Percentiles rank a stretch among this genome's conserved stretches.
These are phyloP conservation scores for Crithidia fasciculata DNA, from an alignment of 208 protist genomes.

Conservation along the genomic window DNA sequence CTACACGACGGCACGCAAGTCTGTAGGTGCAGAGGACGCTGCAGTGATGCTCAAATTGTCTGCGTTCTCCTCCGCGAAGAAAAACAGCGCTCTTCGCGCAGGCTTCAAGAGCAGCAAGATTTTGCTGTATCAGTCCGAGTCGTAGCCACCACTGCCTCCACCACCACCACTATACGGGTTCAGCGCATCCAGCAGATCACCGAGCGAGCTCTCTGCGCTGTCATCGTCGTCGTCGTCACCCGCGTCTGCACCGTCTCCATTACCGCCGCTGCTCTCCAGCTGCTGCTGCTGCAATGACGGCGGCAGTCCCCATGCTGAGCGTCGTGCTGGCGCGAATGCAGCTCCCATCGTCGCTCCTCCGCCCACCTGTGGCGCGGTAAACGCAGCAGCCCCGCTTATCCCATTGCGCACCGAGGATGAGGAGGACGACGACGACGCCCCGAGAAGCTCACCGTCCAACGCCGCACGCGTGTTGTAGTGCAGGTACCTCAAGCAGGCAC, in stretches of 20 bases:
- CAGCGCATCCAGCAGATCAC: conserved; percentile 16
- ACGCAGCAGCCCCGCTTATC: not conserved
- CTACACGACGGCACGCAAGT: too few relatives aligned
- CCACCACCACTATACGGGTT: conserved; percentile 5
- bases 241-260: conserved; percentile 7
- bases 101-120: too few relatives aligned
- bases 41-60: too few relatives aligned
- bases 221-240: conserved; percentile 9
- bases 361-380: too few relatives aligned
- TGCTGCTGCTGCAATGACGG: too few relatives aligned
- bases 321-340: not conserved
- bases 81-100: too few relatives aligned
- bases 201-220: not conserved
- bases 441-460: conserved; percentile 30
- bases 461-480: conserved; percentile 25
- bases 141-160: not conserved
- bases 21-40: too few relatives aligned
- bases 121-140: not conserved
- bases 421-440: not conserved
- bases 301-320: conserved; percentile 2
- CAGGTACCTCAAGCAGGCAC: conserved; percentile 61
- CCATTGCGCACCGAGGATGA: not conserved
- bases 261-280: not conserved
- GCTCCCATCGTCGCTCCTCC: conserved; percentile 8
- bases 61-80: too few relatives aligned